Conservation (phyloP, 331 rosid genomes). For the Erythrophleum ivorense region DNA sequence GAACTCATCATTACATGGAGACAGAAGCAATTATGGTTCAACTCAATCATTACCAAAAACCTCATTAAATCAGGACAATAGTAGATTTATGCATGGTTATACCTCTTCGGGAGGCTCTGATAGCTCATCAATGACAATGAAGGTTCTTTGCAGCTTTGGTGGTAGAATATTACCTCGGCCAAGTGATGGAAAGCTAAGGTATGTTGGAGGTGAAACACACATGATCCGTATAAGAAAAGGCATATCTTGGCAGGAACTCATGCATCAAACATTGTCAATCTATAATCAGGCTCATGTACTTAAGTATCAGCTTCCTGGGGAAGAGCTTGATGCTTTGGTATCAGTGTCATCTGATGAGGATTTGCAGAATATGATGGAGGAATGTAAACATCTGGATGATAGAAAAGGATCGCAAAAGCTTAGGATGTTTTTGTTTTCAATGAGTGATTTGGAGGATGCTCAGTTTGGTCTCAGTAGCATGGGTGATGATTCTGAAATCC, state of each 20-base stretch:
- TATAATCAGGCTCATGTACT: slow-evolving; percentile 68
- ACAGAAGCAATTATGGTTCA: slow-evolving; percentile 67
- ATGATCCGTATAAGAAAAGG: slow-evolving; percentile 76
- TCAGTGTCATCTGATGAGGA: slow-evolving; percentile 96
- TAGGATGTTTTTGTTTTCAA: slow-evolving; percentile 88
- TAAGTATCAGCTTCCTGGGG: slow-evolving; percentile 98
- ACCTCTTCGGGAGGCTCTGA: slow-evolving; percentile 65
- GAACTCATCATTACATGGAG: slow-evolving; percentile 54
- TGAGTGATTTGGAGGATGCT: slow-evolving; percentile 80
- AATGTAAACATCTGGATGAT: slow-evolving; percentile 66
- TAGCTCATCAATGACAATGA: slow-evolving; percentile 63
- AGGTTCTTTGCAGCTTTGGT: slow-evolving; percentile 92
- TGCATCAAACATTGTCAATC: slow-evolving; percentile 63
- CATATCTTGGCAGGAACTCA: slow-evolving; percentile 82
- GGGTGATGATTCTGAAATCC: slow-evolving; percentile 82
- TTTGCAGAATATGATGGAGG: slow-evolving; percentile 97
- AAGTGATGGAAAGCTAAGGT: slow-evolving; percentile 86
- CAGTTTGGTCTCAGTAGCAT: slow-evolving; percentile 60
- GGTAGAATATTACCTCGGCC: slow-evolving; percentile 96
- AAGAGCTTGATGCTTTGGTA: slow-evolving; percentile 98
- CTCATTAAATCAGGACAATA: slow-evolving; percentile 55
- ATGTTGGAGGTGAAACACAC: slow-evolving; percentile 96
- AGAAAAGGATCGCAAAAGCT: slow-evolving; percentile 69
- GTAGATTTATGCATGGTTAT: slow-evolving; percentile 49
- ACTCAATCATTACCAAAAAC: slow-evolving; percentile 57